phyloP scores from a whole-genome alignment of 768 basidiomycete species.

The Guyanaporus albipodus region DNA sequence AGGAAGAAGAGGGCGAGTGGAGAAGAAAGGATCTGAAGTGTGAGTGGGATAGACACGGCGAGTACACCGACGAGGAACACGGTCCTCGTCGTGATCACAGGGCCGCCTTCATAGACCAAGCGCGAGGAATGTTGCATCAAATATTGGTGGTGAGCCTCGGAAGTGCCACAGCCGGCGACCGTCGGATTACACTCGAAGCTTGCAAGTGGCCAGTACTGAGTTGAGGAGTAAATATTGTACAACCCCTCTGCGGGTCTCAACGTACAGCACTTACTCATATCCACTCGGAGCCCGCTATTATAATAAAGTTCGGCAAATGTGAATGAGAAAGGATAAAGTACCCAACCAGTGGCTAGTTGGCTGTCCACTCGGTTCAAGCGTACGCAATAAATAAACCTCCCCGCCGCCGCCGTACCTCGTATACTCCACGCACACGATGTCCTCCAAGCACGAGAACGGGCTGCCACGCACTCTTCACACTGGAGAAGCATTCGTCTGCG shows the following conservation, averaged over 20 bases:
- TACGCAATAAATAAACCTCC: conserved; percentile 4
- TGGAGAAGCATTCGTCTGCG: conserved; percentile 79
- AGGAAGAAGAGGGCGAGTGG: conserved; percentile 62
- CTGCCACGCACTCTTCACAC: conserved; percentile 49
- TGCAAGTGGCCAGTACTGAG: too few species aligned
- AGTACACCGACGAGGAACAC: conserved; percentile 55
- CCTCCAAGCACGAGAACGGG: conserved; percentile 10
- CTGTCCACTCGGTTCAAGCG: background rate
- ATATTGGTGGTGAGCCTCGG: too few species aligned
- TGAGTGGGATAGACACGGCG: conserved; percentile 53
- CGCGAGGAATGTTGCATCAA: conserved; percentile 16
- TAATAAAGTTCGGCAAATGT: too few species aligned
- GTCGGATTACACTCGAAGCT: too few species aligned
- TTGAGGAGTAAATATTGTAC: too few species aligned
- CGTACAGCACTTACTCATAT: too few species aligned
- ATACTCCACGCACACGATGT: conserved; percentile 11
- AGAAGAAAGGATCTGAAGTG: conserved; percentile 57
- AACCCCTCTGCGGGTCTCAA: too few species aligned
- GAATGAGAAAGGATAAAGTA: too few species aligned
- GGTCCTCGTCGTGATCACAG: conserved; percentile 44
- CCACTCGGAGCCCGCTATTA: too few species aligned
- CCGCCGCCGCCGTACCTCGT: background rate
- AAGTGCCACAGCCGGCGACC: too few species aligned
- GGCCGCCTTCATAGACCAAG: conserved; percentile 29
- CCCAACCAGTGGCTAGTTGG: too few species aligned